phyloP scores from a whole-genome alignment of 2,329 filamentous ascomycete genomes.

The Colletotrichum tropicicola region DNA sequence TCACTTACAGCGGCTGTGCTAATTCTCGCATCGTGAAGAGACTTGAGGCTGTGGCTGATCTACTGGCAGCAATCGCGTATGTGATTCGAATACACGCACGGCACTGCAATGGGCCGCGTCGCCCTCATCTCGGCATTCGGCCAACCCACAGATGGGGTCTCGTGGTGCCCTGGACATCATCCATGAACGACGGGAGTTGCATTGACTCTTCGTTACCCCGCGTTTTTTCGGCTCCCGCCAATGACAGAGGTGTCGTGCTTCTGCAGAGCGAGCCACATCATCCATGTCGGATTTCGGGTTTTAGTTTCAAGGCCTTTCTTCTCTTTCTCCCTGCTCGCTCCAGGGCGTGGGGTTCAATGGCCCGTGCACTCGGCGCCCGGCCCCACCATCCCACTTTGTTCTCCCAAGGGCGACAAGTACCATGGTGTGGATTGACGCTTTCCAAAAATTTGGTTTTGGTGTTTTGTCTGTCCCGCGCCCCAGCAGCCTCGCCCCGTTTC shows the following conservation, averaged over 20 bases:
- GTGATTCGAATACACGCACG: too few relatives aligned
- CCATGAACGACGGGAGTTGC: neutral
- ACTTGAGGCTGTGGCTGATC: neutral
- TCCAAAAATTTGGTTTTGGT: conserved; percentile 23
- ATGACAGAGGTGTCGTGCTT: neutral
- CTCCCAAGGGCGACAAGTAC: neutral
- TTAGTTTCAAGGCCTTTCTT: neutral
- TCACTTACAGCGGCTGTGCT: neutral
- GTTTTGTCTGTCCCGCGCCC: too few relatives aligned
- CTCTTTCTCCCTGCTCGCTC: neutral
- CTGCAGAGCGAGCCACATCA: neutral
- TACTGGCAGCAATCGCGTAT: neutral
- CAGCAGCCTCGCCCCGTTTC: too few relatives aligned
- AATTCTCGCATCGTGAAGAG: neutral
- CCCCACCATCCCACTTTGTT: conserved; percentile 23
- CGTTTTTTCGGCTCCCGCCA: conserved; percentile 18
- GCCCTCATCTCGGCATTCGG: neutral
- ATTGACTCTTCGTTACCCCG: conserved; percentile 26
- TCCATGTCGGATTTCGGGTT: conserved; percentile 11
- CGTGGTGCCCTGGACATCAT: neutral
- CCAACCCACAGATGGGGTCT: neutral
- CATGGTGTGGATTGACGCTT: conserved; percentile 22
- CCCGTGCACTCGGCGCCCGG: conserved; percentile 17
- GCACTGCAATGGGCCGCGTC: neutral
- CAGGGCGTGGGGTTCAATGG: conserved; percentile 11